phyloP scores from a whole-genome alignment of 2,329 filamentous ascomycete genomes.

The Cladosporium oxysporum region DNA sequence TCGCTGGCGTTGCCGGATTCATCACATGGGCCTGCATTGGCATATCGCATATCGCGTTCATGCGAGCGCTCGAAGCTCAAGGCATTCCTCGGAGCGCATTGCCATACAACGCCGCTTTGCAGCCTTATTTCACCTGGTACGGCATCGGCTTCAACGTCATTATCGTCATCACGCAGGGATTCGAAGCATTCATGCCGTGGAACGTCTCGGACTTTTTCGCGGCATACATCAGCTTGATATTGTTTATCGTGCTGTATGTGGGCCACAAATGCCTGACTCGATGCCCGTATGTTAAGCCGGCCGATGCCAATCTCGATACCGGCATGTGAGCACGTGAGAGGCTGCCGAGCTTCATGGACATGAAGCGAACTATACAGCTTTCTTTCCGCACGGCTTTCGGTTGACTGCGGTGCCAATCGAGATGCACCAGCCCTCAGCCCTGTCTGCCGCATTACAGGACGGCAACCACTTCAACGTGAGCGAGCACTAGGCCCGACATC shows the following conservation, averaged over 20 bases:
- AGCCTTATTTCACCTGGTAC: constrained; percentile 72
- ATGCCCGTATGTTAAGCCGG: constrained; percentile 42
- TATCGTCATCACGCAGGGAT: constrained; percentile 77
- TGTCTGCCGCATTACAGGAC: neutral
- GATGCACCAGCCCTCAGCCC: neutral
- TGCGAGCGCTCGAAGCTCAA: constrained; percentile 68
- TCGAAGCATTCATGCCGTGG: constrained; percentile 75
- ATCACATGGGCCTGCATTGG: constrained; percentile 72
- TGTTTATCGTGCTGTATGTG: constrained; percentile 69
- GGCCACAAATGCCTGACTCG: constrained; percentile 68
- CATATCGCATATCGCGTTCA: constrained; percentile 70
- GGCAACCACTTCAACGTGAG: neutral
- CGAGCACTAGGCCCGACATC: neutral
- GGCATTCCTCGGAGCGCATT: constrained; percentile 66
- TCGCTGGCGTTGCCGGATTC: constrained; percentile 72
- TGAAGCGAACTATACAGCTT: neutral
- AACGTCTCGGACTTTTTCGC: constrained; percentile 71
- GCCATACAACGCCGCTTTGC: constrained; percentile 67
- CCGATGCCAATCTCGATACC: constrained; percentile 45
- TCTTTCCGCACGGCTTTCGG: neutral
- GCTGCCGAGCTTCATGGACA: neutral
- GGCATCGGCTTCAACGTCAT: constrained; percentile 64
- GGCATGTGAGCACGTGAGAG: constrained; percentile 33
- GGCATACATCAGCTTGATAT: constrained; percentile 69
- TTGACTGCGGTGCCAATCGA: neutral